Evolutionary conservation across 2,329 filamentous ascomycete species (phyloP).

Genomic region (Ceratocystis cubensis): DNA sequence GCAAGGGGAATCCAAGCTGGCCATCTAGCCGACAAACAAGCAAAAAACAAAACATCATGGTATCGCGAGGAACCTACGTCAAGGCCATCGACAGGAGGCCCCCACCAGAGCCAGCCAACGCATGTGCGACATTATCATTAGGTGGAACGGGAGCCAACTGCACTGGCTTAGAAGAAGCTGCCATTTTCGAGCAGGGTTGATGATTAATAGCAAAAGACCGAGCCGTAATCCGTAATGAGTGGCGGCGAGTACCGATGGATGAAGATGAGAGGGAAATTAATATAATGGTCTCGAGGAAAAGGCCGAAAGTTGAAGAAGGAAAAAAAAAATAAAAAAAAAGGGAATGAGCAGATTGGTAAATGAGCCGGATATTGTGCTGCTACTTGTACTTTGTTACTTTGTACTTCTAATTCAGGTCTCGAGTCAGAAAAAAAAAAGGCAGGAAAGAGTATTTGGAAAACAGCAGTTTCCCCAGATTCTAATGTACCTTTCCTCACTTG

Average conservation of each 20-base stretch:
- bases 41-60: not conserved
- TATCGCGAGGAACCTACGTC: slow-evolving; percentile 51
- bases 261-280: not conserved
- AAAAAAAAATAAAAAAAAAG: not conserved
- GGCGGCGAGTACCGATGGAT: too few species aligned
- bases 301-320: not conserved
- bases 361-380: too few species aligned
- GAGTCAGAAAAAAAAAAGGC: not conserved
- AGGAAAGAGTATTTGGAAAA: not conserved
- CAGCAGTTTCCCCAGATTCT: slow-evolving; percentile 11
- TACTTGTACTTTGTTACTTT: too few species aligned
- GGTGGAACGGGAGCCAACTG: slow-evolving; percentile 45
- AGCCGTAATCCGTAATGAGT: not conserved
- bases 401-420: too few species aligned
- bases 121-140: slow-evolving; percentile 94
- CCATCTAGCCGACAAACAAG: not conserved
- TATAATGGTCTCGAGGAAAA: not conserved
- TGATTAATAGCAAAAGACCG: not conserved
- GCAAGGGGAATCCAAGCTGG: not conserved
- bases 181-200: slow-evolving; percentile 24
- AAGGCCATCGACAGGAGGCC: slow-evolving; percentile 91
- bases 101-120: slow-evolving; percentile 81
- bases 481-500: not conserved
- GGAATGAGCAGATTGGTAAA: not conserved
- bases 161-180: slow-evolving; percentile 44